Evolutionary conservation across 2,329 filamentous ascomycete species (phyloP).

Genomic region (Zopfia rhizophila): DNA sequence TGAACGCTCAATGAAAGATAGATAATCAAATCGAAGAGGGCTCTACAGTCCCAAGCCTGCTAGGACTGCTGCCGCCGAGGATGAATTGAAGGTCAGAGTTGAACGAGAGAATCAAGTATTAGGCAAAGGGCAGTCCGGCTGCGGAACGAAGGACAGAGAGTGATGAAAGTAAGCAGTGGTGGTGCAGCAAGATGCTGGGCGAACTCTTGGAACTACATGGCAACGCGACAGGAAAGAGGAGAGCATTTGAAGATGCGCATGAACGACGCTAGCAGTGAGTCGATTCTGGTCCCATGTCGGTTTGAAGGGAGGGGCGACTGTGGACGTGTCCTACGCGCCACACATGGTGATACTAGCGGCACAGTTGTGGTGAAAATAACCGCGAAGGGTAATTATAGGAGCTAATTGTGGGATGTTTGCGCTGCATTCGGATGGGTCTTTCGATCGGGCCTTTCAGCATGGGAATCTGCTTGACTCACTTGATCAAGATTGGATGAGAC

Average conservation of each 20-base stretch:
- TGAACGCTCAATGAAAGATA: constrained; percentile 39
- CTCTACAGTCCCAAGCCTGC: constrained; percentile 44
- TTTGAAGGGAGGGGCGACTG: constrained; percentile 44
- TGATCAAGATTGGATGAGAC: constrained; percentile 29
- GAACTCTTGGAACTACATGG: constrained; percentile 47
- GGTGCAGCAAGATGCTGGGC: constrained; percentile 46
- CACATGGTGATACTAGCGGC: constrained; percentile 40
- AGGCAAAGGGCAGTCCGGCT: constrained; percentile 47
- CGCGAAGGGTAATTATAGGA: constrained; percentile 27
- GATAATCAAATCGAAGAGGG: constrained; percentile 24
- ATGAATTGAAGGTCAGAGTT: constrained; percentile 31
- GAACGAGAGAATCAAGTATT: constrained; percentile 47
- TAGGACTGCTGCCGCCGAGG: constrained; percentile 44
- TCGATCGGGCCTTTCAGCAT: constrained; percentile 18
- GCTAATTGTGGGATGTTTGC: constrained; percentile 30
- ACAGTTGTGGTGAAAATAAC: constrained; percentile 14
- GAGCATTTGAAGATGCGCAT: constrained; percentile 51
- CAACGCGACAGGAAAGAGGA: constrained; percentile 41
- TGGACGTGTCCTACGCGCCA: constrained; percentile 28
- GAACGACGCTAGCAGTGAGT: constrained; percentile 48
- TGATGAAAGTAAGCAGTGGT: constrained; percentile 32
- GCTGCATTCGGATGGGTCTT: constrained; percentile 25
- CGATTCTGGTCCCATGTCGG: constrained; percentile 46
- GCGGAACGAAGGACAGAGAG: constrained; percentile 48
- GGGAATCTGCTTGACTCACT: constrained; percentile 17